These are phyloP conservation scores for Didymella pomorum DNA, from an alignment of 2,329 filamentous ascomycete species.

Conservation along the genomic window DNA sequence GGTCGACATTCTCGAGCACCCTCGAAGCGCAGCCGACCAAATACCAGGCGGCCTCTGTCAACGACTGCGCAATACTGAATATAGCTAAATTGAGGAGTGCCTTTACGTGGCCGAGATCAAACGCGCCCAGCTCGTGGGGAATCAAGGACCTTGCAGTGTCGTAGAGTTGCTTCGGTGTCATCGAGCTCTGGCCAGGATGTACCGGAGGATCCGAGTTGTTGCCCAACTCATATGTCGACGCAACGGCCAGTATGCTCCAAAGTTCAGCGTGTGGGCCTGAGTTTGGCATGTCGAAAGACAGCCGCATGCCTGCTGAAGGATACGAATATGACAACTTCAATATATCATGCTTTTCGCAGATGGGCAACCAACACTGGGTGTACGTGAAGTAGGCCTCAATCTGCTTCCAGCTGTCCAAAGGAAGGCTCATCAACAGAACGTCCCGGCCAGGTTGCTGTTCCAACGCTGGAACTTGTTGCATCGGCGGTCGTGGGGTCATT, in stretches of 20 bases:
- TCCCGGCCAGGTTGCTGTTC: background rate
- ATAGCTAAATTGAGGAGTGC: constrained; percentile 63
- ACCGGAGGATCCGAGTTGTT: constrained; percentile 10
- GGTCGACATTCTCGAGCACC: constrained; percentile 56
- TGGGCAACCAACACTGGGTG: constrained; percentile 78
- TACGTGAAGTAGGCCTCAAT: constrained; percentile 78
- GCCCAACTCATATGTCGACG: constrained; percentile 42
- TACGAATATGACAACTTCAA: constrained; percentile 66
- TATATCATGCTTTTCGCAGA: constrained; percentile 72
- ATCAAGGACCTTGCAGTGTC: constrained; percentile 41
- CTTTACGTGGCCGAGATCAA: constrained; percentile 53
- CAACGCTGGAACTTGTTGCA: background rate
- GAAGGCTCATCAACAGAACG: constrained; percentile 49
- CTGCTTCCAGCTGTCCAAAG: constrained; percentile 65
- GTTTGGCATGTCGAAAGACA: constrained; percentile 30
- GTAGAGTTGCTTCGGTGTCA: constrained; percentile 35
- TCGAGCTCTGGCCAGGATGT: constrained; percentile 11
- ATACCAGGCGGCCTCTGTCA: constrained; percentile 68
- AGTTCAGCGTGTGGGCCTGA: constrained; percentile 55
- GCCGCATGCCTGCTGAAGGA: constrained; percentile 53
- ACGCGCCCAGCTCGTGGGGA: constrained; percentile 40
- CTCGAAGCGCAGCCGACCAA: constrained; percentile 71
- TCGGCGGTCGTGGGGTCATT: constrained; percentile 3
- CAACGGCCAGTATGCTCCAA: constrained; percentile 56
- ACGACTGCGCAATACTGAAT: constrained; percentile 67